phyloP scores from a whole-genome alignment of 192 early-diverging fungal species.

The Umbelopsis sp. region DNA sequence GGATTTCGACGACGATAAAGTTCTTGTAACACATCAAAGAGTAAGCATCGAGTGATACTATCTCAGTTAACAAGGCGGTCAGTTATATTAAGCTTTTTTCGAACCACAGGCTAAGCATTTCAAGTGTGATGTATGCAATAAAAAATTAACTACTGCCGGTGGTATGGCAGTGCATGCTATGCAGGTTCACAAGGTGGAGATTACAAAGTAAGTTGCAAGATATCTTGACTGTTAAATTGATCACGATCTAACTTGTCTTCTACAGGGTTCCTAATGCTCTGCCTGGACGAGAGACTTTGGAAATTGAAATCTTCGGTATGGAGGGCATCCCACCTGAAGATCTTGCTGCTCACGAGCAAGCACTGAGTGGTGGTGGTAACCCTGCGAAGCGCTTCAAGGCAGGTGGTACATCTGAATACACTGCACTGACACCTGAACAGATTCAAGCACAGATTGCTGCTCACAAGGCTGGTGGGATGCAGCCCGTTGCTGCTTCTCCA shows the following conservation, averaged over 20 bases:
- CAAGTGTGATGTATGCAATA: conserved; percentile 85
- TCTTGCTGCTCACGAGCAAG: conserved; percentile 65
- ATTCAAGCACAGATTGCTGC: conserved; percentile 47
- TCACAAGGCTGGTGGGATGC: conserved; percentile 41
- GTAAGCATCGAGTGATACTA: background rate
- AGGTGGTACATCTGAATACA: conserved; percentile 33
- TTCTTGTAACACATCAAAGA: conserved; percentile 90
- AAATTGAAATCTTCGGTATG: conserved; percentile 96
- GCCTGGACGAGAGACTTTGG: conserved; percentile 79
- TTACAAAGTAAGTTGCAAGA: conserved; percentile 59
- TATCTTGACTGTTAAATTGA: background rate
- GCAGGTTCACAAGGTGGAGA: conserved; percentile 93
- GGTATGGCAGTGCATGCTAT: conserved; percentile 89
- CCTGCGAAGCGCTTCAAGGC: conserved; percentile 48
- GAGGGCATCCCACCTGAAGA: conserved; percentile 87
- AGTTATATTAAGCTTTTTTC: background rate
- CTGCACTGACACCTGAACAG: conserved; percentile 43
- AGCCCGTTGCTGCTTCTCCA: conserved; percentile 28
- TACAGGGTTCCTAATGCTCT: conserved; percentile 86
- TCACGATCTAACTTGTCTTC: background rate
- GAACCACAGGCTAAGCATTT: conserved; percentile 80
- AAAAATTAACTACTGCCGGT: conserved; percentile 74
- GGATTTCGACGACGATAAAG: conserved; percentile 95
- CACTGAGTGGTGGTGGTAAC: conserved; percentile 47
- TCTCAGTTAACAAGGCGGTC: background rate